Percentiles rank a stretch among this genome's conserved stretches.
phyloP scores from a whole-genome alignment of 768 basidiomycete genomes.

The Leccinum sublutescens region DNA sequence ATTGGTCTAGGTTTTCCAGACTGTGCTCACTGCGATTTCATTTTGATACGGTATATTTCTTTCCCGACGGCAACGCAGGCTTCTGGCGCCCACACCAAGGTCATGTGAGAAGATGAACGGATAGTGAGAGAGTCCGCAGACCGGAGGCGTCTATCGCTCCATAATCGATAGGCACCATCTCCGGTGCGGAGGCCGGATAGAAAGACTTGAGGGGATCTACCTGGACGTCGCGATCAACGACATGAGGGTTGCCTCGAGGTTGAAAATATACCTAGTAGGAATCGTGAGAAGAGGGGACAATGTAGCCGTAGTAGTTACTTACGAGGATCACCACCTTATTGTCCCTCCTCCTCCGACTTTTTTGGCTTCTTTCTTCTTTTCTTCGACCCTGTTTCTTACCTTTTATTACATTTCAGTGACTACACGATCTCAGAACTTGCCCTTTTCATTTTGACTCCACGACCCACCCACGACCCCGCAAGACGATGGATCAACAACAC shows the following conservation, averaged over 20 bases:
- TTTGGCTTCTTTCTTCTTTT: conserved; percentile 34
- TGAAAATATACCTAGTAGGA: background rate
- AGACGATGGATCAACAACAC: conserved; percentile 41
- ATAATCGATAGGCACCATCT: conserved; percentile 21
- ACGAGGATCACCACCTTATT: conserved; percentile 29
- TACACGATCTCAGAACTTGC: conserved; percentile 34
- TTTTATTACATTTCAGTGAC: conserved; percentile 29
- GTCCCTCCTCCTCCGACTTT: conserved; percentile 25
- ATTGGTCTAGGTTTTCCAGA: background rate
- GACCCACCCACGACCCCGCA: conserved; percentile 36
- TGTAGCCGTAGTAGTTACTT: conserved; percentile 11
- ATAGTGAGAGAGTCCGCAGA: background rate
- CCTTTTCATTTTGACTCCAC: conserved; percentile 37
- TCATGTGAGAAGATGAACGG: conserved; percentile 7
- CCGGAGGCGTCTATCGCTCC: background rate
- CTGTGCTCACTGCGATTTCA: background rate
- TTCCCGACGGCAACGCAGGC: background rate
- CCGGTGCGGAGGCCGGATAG: conserved; percentile 5
- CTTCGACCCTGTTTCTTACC: conserved; percentile 35
- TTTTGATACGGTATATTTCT: conserved; percentile 3
- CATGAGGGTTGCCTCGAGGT: conserved; percentile 27
- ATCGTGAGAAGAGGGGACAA: conserved; percentile 23
- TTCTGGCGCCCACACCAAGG: conserved; percentile 8
- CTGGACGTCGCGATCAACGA: conserved; percentile 12
- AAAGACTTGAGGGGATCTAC: background rate